phyloP scores from a whole-genome alignment of 73 alveolate genomes.

The Durusdinium trenchii region DNA sequence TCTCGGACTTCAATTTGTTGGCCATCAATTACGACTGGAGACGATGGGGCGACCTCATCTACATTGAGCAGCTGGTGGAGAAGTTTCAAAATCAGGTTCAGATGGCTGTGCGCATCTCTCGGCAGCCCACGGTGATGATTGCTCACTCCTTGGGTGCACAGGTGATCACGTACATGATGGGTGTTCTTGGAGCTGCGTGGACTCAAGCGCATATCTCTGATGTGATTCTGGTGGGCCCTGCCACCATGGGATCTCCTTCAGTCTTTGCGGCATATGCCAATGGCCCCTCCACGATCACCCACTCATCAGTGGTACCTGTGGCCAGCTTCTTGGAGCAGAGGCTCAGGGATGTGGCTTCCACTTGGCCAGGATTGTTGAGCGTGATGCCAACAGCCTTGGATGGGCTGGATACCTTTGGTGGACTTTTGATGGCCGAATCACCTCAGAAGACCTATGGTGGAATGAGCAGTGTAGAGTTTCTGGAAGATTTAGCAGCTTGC shows the following conservation, averaged over 20 bases:
- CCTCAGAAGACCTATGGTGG: neutral
- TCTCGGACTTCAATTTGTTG: neutral
- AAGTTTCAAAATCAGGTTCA: neutral
- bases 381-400: slow-evolving; percentile 12
- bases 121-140: slow-evolving; percentile 38
- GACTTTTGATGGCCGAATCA: neutral
- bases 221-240: slow-evolving; percentile 49
- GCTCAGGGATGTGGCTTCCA: slow-evolving; percentile 65
- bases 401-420: slow-evolving; percentile 17
- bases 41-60: slow-evolving; percentile 55
- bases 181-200: slow-evolving; percentile 12
- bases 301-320: slow-evolving; percentile 50
- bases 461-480: neutral
- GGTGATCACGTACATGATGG: slow-evolving; percentile 66
- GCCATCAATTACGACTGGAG: neutral
- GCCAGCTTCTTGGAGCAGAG: slow-evolving; percentile 27
- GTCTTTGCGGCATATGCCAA: neutral
- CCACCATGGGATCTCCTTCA: slow-evolving; percentile 26
- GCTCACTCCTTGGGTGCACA: slow-evolving; percentile 60
- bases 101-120: neutral
- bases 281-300: neutral
- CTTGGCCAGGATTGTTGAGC: slow-evolving; percentile 57
- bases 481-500: slow-evolving; percentile 39
- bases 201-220: slow-evolving; percentile 37
- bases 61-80: slow-evolving; percentile 55